Conservation (phyloP, 2,329 filamentous ascomycete genomes). For the Pseudogymnoascus sp. region DNA sequence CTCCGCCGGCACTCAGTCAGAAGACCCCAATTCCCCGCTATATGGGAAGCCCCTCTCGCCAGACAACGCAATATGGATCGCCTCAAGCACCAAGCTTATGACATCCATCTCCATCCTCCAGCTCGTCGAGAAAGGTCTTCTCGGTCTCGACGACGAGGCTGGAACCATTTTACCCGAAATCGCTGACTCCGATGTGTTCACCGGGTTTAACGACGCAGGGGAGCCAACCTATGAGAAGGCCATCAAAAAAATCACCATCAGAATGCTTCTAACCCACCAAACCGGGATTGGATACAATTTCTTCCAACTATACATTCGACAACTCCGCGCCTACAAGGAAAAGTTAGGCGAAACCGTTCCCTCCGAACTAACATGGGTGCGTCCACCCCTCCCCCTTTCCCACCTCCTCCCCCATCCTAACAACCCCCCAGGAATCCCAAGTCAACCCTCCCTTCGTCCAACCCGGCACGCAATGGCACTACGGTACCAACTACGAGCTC, state of each 20-base stretch:
- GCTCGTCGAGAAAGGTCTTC: not conserved
- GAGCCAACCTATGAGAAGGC: slow-evolving; percentile 48
- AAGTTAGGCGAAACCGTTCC: slow-evolving; percentile 82
- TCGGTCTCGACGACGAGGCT: slow-evolving; percentile 36
- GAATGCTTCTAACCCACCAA: not conserved
- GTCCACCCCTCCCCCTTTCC: slow-evolving; percentile 29
- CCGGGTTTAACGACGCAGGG: slow-evolving; percentile 34
- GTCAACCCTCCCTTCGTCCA: not conserved
- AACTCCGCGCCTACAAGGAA: not conserved
- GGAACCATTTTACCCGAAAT: slow-evolving; percentile 79
- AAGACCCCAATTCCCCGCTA: not conserved
- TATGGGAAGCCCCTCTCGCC: not conserved
- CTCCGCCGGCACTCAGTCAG: not conserved
- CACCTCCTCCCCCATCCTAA: not conserved
- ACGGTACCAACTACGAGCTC: not conserved
- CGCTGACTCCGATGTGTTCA: slow-evolving; percentile 66
- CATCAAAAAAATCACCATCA: slow-evolving; percentile 33
- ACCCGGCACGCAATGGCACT: not conserved
- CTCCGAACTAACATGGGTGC: slow-evolving; percentile 58
- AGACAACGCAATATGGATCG: not conserved
- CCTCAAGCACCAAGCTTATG: not conserved
- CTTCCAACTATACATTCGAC: not conserved
- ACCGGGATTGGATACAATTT: not conserved
- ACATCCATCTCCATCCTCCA: not conserved
- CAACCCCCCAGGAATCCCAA: not conserved